Base-by-base conservation (phyloP, 2,329 filamentous ascomycete species). In the Neonectria punicea region DNA sequence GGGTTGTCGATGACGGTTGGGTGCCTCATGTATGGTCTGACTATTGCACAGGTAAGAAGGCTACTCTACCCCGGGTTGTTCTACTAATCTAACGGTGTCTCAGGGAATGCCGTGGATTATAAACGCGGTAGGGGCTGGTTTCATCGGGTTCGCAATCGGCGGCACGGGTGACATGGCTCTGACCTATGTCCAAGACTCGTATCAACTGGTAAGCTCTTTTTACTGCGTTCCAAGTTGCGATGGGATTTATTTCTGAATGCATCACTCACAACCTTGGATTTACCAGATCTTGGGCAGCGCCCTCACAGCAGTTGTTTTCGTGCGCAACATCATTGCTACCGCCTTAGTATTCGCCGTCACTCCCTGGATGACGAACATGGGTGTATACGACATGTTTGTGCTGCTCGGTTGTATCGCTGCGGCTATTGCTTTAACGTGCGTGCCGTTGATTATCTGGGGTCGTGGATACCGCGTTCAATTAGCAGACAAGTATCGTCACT, bases 21-120 rank as follows among this genome's bases (percentile, higher is more conserved):
- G 1, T 61, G 63, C 18, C 58, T 71, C 4, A 70, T 71, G 68
- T 71, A 70, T 13, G 69, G 69, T 1, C 11, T 71, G 16, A 70
- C 66, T 1, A 69, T 71, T 30, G 59, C 61, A 2, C 61, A 67
- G 44, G 68, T 67, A 39, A 22, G 41, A 9, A 25, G 4, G 1
- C 3, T 2, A 5, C 11, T 16, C 5, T 5, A 7, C 6, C 3
- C 3, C 3, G 6, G 13, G 5, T 10, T 2, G 3, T 20, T 7
- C 8, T 20, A 13, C 28, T 32, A 50, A 61, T 8, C 25, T 3
- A 44, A 5, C 1, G 2, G 13, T 50, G 0, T 49, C 28, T 3
- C 4, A 70, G 67, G 68, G 68, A 14, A 70, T 70, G 68, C 67
- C 67, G 2, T 70, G 67, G 68, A 70, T 64, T 4, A 66, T 68